phyloP scores from a whole-genome alignment of 2,329 filamentous ascomycete genomes.

The Coniochaeta prunicola region DNA sequence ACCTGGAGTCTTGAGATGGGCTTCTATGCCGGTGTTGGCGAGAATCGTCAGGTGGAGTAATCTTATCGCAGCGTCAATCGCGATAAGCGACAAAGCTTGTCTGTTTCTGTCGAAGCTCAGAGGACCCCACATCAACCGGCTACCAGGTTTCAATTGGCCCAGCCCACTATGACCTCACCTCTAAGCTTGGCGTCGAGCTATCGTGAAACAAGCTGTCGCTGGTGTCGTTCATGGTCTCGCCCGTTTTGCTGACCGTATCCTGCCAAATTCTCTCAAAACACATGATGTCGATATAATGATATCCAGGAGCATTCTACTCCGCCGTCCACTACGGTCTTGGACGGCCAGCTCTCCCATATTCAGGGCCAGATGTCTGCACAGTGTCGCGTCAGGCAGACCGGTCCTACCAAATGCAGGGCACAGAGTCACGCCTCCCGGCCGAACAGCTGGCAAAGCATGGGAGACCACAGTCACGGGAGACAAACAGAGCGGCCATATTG shows the following conservation, averaged over 20 bases:
- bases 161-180: not conserved
- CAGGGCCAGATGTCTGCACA: constrained; percentile 11
- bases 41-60: not conserved
- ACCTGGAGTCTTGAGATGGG: not conserved
- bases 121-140: not conserved
- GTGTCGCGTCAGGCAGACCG: not conserved
- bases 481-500: constrained; percentile 74
- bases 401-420: not conserved
- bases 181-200: not conserved
- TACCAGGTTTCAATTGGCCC: not conserved
- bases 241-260: not conserved
- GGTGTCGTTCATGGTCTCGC: not conserved
- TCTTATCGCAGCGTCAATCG: not conserved
- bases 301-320: constrained; percentile 20
- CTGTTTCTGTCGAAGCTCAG: not conserved
- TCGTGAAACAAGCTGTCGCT: not conserved
- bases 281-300: constrained; percentile 18
- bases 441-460: constrained; percentile 20
- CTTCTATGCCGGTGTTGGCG: not conserved
- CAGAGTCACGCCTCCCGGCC: not conserved
- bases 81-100: not conserved
- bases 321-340: constrained; percentile 24
- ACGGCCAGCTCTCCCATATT: constrained; percentile 1
- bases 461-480: constrained; percentile 43
- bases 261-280: not conserved